Evolutionary conservation across 31 red algal genomes (phyloP).

Genomic region (Bonnemaisonia californica): DNA sequence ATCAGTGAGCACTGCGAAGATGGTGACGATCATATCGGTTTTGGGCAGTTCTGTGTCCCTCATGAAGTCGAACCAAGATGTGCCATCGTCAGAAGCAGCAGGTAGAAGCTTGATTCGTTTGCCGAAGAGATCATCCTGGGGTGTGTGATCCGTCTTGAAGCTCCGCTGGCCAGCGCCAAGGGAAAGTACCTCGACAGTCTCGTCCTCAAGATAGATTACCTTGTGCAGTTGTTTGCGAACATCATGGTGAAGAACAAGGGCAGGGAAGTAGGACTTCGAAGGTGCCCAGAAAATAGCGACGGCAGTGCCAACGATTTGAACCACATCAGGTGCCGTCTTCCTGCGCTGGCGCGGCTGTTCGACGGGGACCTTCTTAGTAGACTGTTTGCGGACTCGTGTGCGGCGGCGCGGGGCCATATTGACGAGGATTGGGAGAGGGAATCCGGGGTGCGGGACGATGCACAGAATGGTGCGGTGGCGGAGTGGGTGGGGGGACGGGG

Average conservation of each 20-base stretch:
- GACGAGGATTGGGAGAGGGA: too few species aligned
- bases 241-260: conserved; percentile 41
- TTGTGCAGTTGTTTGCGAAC: conserved; percentile 27
- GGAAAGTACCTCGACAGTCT: conserved; percentile 38
- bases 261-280: conserved; percentile 32
- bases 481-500: too few species aligned
- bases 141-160: not conserved
- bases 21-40: conserved; percentile 21
- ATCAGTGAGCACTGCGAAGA: conserved; percentile 23
- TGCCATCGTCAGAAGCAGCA: not conserved
- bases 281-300: conserved; percentile 40
- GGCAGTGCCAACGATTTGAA: conserved; percentile 12
- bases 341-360: not conserved
- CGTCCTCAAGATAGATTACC: conserved; percentile 42
- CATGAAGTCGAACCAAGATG: conserved; percentile 61
- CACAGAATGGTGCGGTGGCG: too few species aligned
- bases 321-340: conserved; percentile 6
- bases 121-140: conserved; percentile 32
- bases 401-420: not conserved
- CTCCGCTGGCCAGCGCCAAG: conserved; percentile 23
- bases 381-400: conserved; percentile 6
- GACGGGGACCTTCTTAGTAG: not conserved
- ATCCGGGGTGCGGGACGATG: too few species aligned
- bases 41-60: not conserved
- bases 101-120: conserved; percentile 21